A percentile compares a stretch with the other conserved stretches of the same genome.
Evolutionary conservation across 163 green algal species (phyloP).

Genomic region (Scenedesmus sp.): DNA sequence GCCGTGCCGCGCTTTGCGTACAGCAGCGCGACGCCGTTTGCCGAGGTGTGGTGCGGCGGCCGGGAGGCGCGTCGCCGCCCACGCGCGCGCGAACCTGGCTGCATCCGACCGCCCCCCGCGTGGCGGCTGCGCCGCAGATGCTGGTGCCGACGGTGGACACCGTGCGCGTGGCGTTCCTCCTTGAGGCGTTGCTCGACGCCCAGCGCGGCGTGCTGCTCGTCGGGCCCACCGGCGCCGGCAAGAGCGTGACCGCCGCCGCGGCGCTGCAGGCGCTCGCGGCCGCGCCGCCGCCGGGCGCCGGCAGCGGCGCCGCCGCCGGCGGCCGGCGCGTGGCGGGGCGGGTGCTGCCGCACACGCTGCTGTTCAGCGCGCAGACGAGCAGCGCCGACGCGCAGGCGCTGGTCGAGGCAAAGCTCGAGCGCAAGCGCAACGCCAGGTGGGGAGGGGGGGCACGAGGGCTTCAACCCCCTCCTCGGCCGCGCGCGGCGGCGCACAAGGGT

Average conservation of each 20-base stretch:
- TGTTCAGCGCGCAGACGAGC: slow-evolving; percentile 86
- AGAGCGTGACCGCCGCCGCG: slow-evolving; percentile 71
- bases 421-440: slow-evolving; percentile 85
- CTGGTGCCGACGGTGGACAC: slow-evolving; percentile 85
- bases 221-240: slow-evolving; percentile 82
- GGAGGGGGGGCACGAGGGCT: not conserved
- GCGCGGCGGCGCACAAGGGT: too few species aligned
- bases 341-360: slow-evolving; percentile 76
- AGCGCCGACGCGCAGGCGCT: slow-evolving; percentile 74
- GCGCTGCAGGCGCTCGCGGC: slow-evolving; percentile 61
- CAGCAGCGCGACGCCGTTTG: slow-evolving; percentile 72
- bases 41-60: slow-evolving; percentile 47
- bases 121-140: slow-evolving; percentile 56
- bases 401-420: slow-evolving; percentile 90
- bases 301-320: slow-evolving; percentile 33
- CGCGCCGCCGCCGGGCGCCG: not conserved
- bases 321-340: slow-evolving; percentile 55
- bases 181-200: slow-evolving; percentile 76
- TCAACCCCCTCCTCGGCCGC: too few species aligned
- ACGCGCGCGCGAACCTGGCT: too few species aligned
- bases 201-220: slow-evolving; percentile 79
- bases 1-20: slow-evolving; percentile 77
- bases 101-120: too few species aligned
- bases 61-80: too few species aligned
- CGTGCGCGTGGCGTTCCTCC: slow-evolving; percentile 72